Evolutionary conservation across 352 stramenopile genomes (phyloP).

Genomic region (Pythium volutum): DNA sequence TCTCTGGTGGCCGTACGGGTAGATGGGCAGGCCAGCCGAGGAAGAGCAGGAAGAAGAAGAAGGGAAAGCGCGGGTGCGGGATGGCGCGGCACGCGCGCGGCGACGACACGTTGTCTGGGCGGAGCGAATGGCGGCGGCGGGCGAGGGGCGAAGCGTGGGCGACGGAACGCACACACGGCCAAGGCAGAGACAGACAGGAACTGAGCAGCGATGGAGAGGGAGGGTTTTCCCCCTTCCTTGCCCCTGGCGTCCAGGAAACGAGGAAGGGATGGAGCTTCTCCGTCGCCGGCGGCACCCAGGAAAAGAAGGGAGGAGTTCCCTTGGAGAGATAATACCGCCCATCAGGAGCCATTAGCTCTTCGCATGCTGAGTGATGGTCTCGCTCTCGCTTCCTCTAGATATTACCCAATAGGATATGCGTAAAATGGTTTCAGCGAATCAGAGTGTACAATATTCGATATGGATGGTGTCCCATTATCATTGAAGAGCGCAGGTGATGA

Average conservation of each 20-base stretch:
- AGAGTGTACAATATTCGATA: not conserved
- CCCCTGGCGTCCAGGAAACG: not conserved
- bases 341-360: slow-evolving; percentile 5
- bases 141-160: not conserved
- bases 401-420: not conserved
- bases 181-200: slow-evolving; percentile 7
- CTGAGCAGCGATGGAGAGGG: not conserved
- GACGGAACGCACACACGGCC: not conserved
- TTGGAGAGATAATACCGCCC: slow-evolving; percentile 14
- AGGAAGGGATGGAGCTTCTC: not conserved
- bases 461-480: slow-evolving; percentile 14
- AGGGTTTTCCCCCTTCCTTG: not conserved
- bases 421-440: not conserved
- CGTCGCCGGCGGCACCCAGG: not conserved
- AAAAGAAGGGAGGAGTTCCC: not conserved
- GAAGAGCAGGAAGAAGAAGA: no score
- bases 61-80: not conserved
- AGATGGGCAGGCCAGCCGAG: not conserved
- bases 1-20: not conserved
- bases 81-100: not conserved
- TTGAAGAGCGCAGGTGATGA: slow-evolving; percentile 15
- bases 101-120: slow-evolving; percentile 3
- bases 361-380: slow-evolving; percentile 10
- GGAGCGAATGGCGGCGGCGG: not conserved
- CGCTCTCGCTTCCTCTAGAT: not conserved